Evolutionary conservation across 176 grass and related monocot species (phyloP), one percentile per base, ranked within the genome.

Genomic region (Avena atlantica): DNA sequence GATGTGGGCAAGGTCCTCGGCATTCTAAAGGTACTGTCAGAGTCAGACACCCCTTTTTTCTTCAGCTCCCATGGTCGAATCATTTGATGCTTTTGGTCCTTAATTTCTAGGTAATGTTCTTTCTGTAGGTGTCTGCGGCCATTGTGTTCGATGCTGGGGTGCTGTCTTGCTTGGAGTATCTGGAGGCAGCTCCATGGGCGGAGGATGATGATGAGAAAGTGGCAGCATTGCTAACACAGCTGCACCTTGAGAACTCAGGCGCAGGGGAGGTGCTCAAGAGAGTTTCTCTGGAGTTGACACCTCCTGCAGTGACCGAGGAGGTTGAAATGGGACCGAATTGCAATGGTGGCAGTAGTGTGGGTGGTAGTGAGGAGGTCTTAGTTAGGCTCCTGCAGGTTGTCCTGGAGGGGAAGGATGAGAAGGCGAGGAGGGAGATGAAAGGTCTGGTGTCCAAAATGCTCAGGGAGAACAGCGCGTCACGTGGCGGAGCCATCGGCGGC

Each of bases 391-490:
- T 99, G 72, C 94, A 99, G 81, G 94, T 99, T 14, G 97, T 99
- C 31, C 80, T 99, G 47, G 92, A 99, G 88, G 97, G 97, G 20
- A 99, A 99, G 83, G 97, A 99, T 17, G 97, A 99, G 17, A 99
- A 99, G 83, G 97, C 97, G 1, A 88, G 97, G 82, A 91, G 92
- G 74, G 97, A 99, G 74, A 99, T 99, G 97, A 99, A 99, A 68
- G 92, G 97, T 8, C 91, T 97, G 20, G 97, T 99, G 9, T 97
- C 97, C 53, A 97, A 99, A 84, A 99, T 99, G 97, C 97, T 99
- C 67, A 83, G 97, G 37, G 97, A 99, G 85, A 97, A 90, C 91
- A 96, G 83, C 10, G 31, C 86, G 5, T 93, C 93, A 1, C 70
- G 85, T 4, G 66, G 87, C 13, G 91, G 90, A 57, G 84, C 92